These are phyloP conservation scores for Marchantia paleacea DNA, from an alignment of 225 moss, liverwort and hornwort species.

Conservation along the genomic window DNA sequence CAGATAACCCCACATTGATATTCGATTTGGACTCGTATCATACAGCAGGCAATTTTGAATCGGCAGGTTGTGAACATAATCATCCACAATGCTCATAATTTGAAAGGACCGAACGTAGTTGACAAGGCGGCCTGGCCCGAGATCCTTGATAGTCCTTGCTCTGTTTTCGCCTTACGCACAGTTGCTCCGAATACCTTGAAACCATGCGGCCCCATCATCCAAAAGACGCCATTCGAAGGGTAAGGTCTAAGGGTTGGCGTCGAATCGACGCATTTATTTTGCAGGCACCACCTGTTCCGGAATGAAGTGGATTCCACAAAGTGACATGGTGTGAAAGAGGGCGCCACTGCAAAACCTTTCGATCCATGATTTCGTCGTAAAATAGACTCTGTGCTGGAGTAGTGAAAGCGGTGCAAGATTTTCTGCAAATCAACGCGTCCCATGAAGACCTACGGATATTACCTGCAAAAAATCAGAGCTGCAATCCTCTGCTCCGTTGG, in stretches of 20 bases:
- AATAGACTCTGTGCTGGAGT: not conserved
- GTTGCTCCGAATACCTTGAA: not conserved
- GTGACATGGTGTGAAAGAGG: not conserved
- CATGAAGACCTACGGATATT: not conserved
- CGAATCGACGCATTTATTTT: not conserved
- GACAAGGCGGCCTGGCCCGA: not conserved
- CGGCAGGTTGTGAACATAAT: conserved; percentile 1
- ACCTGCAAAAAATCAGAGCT: not conserved
- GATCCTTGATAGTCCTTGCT: not conserved
- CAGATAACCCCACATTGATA: not conserved
- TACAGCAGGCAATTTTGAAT: not conserved
- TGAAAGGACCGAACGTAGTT: not conserved
- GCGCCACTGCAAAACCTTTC: not conserved
- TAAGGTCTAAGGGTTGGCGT: not conserved
- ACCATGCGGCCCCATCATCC: conserved; percentile 2
- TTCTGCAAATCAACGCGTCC: not conserved
- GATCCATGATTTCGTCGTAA: not conserved
- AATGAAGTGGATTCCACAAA: not conserved
- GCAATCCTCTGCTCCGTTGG: not conserved
- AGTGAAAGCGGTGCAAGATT: not conserved
- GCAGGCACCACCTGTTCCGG: not conserved
- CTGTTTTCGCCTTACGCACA: not conserved
- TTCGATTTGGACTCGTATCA: not conserved
- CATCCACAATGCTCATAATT: no score
- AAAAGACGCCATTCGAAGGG: conserved; percentile 1